These are phyloP conservation scores for Anthoceros angustus DNA, from an alignment of 225 moss, liverwort and hornwort species.

Conservation along the genomic window DNA sequence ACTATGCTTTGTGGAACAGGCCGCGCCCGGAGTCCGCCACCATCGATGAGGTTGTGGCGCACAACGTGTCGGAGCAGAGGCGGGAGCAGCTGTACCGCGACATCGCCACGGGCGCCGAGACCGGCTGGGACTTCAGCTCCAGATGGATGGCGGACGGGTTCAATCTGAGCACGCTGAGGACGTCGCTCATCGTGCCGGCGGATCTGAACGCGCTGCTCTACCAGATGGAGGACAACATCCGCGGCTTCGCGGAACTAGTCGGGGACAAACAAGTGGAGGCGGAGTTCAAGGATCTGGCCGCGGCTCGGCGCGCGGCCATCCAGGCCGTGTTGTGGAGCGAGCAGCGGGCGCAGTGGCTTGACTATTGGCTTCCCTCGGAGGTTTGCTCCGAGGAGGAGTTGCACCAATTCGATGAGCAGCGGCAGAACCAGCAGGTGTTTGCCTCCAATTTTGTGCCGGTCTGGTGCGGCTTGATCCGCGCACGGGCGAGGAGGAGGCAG, in stretches of 20 bases:
- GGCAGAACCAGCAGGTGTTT: constrained; percentile 26
- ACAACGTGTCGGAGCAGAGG: constrained; percentile 21
- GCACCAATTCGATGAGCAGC: constrained; percentile 7
- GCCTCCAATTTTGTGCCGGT: constrained; percentile 70
- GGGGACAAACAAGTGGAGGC: constrained; percentile 12
- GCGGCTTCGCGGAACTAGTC: constrained; percentile 34
- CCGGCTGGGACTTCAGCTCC: constrained; percentile 95
- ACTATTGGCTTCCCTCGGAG: constrained; percentile 63
- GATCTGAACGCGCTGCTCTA: constrained; percentile 67
- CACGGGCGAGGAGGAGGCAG: background rate
- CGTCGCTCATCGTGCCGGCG: constrained; percentile 54
- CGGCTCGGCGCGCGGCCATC: constrained; percentile 37
- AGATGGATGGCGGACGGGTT: constrained; percentile 67
- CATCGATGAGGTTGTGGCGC: constrained; percentile 29
- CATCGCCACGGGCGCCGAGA: constrained; percentile 69
- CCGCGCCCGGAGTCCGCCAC: constrained; percentile 76
- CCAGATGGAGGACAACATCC: constrained; percentile 69
- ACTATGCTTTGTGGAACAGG: constrained; percentile 49
- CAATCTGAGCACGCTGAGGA: constrained; percentile 40
- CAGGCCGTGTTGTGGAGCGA: constrained; percentile 62
- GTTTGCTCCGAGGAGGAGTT: background rate
- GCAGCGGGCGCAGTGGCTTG: constrained; percentile 57
- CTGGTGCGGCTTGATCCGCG: constrained; percentile 44
- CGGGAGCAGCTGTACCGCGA: constrained; percentile 50
- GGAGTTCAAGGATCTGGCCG: constrained; percentile 25